These are phyloP conservation scores for Penicillium simplicissimum DNA, from an alignment of 495 filamentous ascomycete genomes.

Conservation along the genomic window DNA sequence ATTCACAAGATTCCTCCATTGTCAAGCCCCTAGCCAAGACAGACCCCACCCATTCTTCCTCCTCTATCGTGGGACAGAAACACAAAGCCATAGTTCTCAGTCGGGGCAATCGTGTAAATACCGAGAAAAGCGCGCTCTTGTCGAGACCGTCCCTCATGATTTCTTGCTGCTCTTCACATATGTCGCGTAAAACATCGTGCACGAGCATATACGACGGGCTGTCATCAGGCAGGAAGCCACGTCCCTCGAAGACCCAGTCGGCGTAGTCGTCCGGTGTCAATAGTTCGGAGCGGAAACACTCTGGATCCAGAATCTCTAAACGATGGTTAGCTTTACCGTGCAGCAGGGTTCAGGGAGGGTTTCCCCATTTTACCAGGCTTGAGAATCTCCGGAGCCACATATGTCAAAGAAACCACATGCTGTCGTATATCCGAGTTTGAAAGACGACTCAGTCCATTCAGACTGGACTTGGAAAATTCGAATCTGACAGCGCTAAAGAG, in stretches of 20 bases:
- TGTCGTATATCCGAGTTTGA: slow-evolving; percentile 1
- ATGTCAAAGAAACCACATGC: slow-evolving; percentile 3
- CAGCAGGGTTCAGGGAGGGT: neutral
- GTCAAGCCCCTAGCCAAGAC: slow-evolving; percentile 8
- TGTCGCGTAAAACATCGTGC: neutral
- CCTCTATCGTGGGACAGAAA: slow-evolving; percentile 6
- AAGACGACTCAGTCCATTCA: neutral
- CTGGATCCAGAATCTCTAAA: neutral
- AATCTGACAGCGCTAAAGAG: slow-evolving; percentile 7
- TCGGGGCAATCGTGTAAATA: neutral
- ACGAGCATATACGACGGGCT: neutral
- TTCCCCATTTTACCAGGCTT: neutral
- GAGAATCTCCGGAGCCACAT: neutral
- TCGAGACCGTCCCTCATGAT: neutral
- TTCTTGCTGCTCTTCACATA: neutral
- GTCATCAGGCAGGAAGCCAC: neutral
- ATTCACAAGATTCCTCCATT: slow-evolving; percentile 7
- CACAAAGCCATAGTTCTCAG: neutral
- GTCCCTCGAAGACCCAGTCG: neutral
- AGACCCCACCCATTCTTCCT: slow-evolving; percentile 7
- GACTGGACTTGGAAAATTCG: slow-evolving; percentile 2
- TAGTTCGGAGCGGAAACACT: neutral
- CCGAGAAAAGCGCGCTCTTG: neutral
- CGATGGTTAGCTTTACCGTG: neutral
- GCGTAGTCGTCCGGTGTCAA: neutral